These are phyloP conservation scores for Cupressus sempervirens DNA, from an alignment of 75 land plant species.

Conservation along the genomic window DNA sequence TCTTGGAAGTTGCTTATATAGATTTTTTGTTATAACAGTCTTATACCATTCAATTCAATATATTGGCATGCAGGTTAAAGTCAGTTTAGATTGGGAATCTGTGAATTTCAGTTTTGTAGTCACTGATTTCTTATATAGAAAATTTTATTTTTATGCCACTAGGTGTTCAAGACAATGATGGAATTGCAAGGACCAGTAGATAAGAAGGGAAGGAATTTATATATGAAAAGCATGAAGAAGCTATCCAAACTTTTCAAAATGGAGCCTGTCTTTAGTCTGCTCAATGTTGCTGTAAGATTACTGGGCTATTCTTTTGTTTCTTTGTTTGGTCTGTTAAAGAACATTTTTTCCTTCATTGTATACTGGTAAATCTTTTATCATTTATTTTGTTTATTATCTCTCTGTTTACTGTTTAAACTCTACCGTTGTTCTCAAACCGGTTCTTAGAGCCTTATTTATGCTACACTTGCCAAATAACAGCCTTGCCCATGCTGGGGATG, in stretches of 20 bases:
- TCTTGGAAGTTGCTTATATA: background rate
- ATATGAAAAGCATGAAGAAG: slow-evolving; percentile 11
- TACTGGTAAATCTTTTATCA: background rate
- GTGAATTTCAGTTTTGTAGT: background rate
- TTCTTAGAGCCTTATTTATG: background rate
- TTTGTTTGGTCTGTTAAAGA: background rate
- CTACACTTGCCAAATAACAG: background rate
- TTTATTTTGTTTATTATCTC: background rate
- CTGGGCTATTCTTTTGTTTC: slow-evolving; percentile 10
- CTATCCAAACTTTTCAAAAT: slow-evolving; percentile 26
- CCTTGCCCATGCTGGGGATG: no score
- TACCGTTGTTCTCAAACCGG: background rate
- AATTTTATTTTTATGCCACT: slow-evolving; percentile 4
- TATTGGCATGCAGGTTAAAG: background rate
- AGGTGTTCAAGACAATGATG: slow-evolving; percentile 51
- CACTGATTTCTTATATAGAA: background rate
- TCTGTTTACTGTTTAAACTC: background rate
- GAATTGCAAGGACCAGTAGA: slow-evolving; percentile 9
- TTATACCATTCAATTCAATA: background rate
- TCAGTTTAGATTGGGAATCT: background rate
- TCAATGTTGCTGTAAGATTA: slow-evolving; percentile 81
- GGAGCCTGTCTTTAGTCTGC: slow-evolving; percentile 56
- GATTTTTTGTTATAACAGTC: background rate
- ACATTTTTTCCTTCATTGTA: background rate
- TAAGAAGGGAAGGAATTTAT: background rate